Evolutionary conservation across 2,329 filamentous ascomycete genomes (phyloP), one percentile per base, ranked within the genome.

Genomic region (Beauveria sp.): DNA sequence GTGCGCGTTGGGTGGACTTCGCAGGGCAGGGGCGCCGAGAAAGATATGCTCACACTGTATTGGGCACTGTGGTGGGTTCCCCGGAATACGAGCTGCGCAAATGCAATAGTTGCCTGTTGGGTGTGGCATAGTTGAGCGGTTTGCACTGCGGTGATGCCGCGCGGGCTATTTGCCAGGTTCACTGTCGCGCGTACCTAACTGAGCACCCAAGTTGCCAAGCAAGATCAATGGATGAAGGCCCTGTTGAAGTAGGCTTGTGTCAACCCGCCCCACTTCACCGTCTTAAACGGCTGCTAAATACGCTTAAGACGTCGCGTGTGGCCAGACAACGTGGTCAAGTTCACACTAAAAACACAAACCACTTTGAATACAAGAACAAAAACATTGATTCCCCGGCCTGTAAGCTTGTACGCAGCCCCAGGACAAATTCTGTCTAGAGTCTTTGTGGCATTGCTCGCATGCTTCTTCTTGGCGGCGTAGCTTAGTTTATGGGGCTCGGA

Each of bases 401-500:
- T 6, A 20, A n/a, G 16, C 26, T 51, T 34, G 48, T 51, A 30
- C 48, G 24, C 34, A 41, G 48, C 56, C 34, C 12, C 56, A 59
- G 46, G 40, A 53, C 48, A 46, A 44, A n/a, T 47, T 24, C 46
- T 59, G 37, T 51, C 16, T 26, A 10, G 16, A 24, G 54, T 56
- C 7, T 46, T 26, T 20, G 56, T 51, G 37, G 18, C 55, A 51
- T 41, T 43, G 56, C n/a, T 59, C 20, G 56, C 37, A 12, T 22
- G 4, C 28, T n/a, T 37, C 40, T 26, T 30, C 57, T 59, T 59
- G 57, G 50, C 57, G 50, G 50, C 57, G 54, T 59, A 16, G 48
- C 30, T 50, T 59, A 53, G 57, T 59, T 59, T 59, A 59, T 59
- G 57, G 50, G 57, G 37, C 50, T 14, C 57, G 57, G 57, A n/a